A percentile compares a stretch with the other conserved stretches of the same genome.
phyloP scores from a whole-genome alignment of 73 alveolate species.

The Stentor roeselii region DNA sequence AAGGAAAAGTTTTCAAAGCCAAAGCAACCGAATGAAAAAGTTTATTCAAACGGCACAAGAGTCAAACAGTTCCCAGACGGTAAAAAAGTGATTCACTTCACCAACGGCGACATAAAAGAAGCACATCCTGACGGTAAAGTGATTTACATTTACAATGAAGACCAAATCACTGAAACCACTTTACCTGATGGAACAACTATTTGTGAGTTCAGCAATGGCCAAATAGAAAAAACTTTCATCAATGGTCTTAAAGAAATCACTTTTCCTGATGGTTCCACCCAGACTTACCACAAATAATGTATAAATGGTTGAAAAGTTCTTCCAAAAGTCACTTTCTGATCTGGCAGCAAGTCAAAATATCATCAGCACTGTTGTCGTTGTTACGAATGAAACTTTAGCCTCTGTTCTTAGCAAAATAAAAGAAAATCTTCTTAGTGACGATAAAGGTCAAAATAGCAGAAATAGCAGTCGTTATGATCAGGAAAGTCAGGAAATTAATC shows the following conservation, averaged over 20 bases:
- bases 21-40: neutral
- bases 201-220: conserved; percentile 65
- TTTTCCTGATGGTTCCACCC: conserved; percentile 83
- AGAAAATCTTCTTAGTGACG: neutral
- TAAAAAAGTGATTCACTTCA: conserved; percentile 60
- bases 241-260: conserved; percentile 82
- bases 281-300: conserved; percentile 1
- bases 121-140: conserved; percentile 74
- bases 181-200: conserved; percentile 75
- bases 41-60: neutral
- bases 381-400: neutral
- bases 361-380: neutral
- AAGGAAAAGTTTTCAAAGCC: neutral
- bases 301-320: neutral
- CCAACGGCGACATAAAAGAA: conserved; percentile 79
- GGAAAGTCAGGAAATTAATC: conserved; percentile 1
- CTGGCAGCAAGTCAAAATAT: neutral
- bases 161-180: conserved; percentile 80
- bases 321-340: neutral
- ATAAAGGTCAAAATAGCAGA: neutral
- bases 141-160: conserved; percentile 76
- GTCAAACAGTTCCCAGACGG: conserved; percentile 48
- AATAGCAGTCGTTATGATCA: neutral
- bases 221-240: conserved; percentile 79
- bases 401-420: neutral